phyloP scores from a whole-genome alignment of 495 filamentous ascomycete species.

The Xylaria scruposa region DNA sequence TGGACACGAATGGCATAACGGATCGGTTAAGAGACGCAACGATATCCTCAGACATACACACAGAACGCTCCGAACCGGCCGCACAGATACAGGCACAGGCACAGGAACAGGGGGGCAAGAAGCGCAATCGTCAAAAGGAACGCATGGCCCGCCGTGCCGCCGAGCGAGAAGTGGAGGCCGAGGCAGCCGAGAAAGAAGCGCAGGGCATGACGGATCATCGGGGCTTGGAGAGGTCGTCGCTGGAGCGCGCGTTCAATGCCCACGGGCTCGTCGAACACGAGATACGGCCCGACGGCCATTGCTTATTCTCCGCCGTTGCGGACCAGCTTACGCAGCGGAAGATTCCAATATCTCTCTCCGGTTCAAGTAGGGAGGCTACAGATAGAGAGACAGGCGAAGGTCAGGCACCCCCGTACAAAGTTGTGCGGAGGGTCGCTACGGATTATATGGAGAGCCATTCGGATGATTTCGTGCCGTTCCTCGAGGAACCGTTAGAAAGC shows the following conservation, averaged over 20 bases:
- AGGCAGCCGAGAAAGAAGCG: slow-evolving; percentile 76
- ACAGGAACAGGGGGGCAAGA: slow-evolving; percentile 56
- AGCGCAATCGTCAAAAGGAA: slow-evolving; percentile 90
- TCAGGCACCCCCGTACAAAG: slow-evolving; percentile 53
- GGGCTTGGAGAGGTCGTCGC: slow-evolving; percentile 70
- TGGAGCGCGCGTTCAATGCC: slow-evolving; percentile 64
- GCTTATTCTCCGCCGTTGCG: slow-evolving; percentile 91
- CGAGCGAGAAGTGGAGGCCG: slow-evolving; percentile 72
- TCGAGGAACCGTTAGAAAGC: slow-evolving; percentile 79
- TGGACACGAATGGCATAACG: slow-evolving; percentile 26
- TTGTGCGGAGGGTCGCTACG: slow-evolving; percentile 63
- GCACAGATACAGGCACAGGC: slow-evolving; percentile 34
- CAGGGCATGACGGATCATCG: slow-evolving; percentile 75
- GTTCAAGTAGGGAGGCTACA: not conserved
- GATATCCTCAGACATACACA: slow-evolving; percentile 24
- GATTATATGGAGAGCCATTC: slow-evolving; percentile 59
- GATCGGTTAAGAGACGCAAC: slow-evolving; percentile 30
- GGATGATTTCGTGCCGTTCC: slow-evolving; percentile 67
- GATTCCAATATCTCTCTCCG: slow-evolving; percentile 40
- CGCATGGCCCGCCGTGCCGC: slow-evolving; percentile 87
- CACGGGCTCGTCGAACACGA: slow-evolving; percentile 73
- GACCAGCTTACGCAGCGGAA: slow-evolving; percentile 69
- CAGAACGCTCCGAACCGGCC: slow-evolving; percentile 25
- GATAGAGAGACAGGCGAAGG: not conserved
- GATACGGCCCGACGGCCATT: slow-evolving; percentile 91